Percentiles rank a stretch among this genome's conserved stretches.
Conservation (phyloP, 768 basidiomycete species). For the Daedalea quercina region DNA sequence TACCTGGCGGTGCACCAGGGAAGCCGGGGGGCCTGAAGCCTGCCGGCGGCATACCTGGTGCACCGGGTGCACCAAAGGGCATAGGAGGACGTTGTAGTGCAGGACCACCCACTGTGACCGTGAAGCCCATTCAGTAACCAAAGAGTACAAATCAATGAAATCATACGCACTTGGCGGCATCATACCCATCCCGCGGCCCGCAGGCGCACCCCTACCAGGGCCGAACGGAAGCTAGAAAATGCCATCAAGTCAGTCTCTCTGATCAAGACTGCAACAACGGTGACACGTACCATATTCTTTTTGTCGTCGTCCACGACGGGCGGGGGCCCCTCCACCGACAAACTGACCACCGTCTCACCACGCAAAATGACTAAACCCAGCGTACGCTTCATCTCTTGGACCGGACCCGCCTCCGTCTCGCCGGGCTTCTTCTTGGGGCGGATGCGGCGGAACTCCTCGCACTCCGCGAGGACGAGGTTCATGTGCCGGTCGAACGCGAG, state of each 20-base stretch:
- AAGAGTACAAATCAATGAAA: constrained; percentile 3
- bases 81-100: constrained; percentile 64
- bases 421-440: constrained; percentile 88
- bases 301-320: constrained; percentile 88
- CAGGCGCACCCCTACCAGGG: constrained; percentile 92
- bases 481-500: constrained; percentile 99
- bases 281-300: constrained; percentile 59
- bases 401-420: constrained; percentile 54
- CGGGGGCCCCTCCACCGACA: constrained; percentile 93
- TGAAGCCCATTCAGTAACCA: constrained; percentile 10
- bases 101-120: constrained; percentile 48
- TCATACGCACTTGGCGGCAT: constrained; percentile 80
- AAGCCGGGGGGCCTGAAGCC: constrained; percentile 82
- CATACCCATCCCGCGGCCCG: constrained; percentile 96
- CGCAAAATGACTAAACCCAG: constrained; percentile 95
- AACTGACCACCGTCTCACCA: constrained; percentile 93
- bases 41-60: constrained; percentile 81
- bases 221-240: constrained; percentile 65
- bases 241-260: too few relatives aligned
- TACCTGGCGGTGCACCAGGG: constrained; percentile 51
- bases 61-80: constrained; percentile 37
- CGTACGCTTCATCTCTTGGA: constrained; percentile 93
- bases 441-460: constrained; percentile 94
- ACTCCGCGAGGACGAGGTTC: constrained; percentile 98
- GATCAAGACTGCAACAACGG: constrained; percentile 6